Evolutionary conservation across 257 asterid species (phyloP).

Genomic region (Solanum medicagineum): DNA sequence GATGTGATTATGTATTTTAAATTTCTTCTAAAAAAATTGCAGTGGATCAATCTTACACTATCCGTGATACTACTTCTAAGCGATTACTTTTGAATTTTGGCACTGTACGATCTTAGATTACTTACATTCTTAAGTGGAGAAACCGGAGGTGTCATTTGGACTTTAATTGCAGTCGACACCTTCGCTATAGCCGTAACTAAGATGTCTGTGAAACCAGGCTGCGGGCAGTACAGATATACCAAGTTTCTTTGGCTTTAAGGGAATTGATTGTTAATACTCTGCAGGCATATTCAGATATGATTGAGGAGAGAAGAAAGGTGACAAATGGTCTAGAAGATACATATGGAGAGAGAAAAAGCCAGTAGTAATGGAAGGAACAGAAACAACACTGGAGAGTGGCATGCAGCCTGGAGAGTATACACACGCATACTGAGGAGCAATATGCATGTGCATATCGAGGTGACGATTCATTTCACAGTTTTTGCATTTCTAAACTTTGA

Average conservation of each 20-base stretch:
- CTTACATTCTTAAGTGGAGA: neutral
- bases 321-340: conserved; percentile 73
- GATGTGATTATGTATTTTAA: neutral
- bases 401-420: neutral
- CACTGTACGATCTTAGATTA: neutral
- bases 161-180: neutral
- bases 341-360: conserved; percentile 35
- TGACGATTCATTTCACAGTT: neutral
- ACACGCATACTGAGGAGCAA: neutral
- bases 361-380: neutral
- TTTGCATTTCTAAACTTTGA: neutral
- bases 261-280: too few species aligned
- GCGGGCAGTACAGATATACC: neutral
- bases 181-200: neutral
- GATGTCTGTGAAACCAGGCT: neutral
- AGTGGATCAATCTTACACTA: neutral
- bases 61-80: neutral
- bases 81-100: neutral
- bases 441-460: neutral
- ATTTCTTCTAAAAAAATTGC: neutral
- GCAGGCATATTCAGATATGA: conserved; percentile 71
- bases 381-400: neutral
- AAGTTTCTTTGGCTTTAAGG: neutral
- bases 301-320: conserved; percentile 54
- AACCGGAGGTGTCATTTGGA: neutral